phyloP scores from a whole-genome alignment of 257 asterid genomes.

The Handroanthus guayacan region DNA sequence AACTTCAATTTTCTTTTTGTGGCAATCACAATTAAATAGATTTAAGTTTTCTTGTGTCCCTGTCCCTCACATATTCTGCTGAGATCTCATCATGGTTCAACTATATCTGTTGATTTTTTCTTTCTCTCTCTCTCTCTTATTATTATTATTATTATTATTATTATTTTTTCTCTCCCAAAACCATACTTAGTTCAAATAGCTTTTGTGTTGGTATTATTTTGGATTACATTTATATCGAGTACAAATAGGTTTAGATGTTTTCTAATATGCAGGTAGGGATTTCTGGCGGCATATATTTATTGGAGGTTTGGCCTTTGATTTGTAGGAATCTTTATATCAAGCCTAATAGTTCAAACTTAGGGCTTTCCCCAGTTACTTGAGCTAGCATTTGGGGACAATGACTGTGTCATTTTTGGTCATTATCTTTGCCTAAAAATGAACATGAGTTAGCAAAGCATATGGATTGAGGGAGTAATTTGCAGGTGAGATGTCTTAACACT shows the following conservation, averaged over 20 bases:
- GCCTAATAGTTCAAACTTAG: slow-evolving; percentile 51
- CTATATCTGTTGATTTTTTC: not conserved
- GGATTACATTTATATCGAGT: slow-evolving; percentile 35
- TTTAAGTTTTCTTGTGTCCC: not conserved
- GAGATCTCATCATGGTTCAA: slow-evolving; percentile 23
- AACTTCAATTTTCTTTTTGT: not conserved
- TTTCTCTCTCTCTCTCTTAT: too few species aligned
- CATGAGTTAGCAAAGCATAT: slow-evolving; percentile 55
- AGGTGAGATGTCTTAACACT: slow-evolving; percentile 55
- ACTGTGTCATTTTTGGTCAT: slow-evolving; percentile 40
- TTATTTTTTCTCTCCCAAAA: not conserved
- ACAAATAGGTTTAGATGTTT: slow-evolving; percentile 55
- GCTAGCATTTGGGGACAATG: slow-evolving; percentile 44
- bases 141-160: not conserved
- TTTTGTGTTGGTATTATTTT: slow-evolving; percentile 10
- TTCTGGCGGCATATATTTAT: slow-evolving; percentile 40
- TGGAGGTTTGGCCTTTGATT: slow-evolving; percentile 53
- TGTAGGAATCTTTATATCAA: slow-evolving; percentile 47
- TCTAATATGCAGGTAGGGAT: slow-evolving; percentile 49
- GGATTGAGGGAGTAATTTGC: slow-evolving; percentile 44
- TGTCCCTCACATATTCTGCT: not conserved
- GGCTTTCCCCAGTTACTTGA: slow-evolving; percentile 46
- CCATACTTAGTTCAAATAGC: not conserved
- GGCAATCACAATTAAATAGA: slow-evolving; percentile 2
- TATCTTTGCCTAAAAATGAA: slow-evolving; percentile 49